Percentiles rank a stretch among this genome's conserved stretches.
Conservation (phyloP, 371 early-diverging fungal species). For the Mortierella sp. region DNA sequence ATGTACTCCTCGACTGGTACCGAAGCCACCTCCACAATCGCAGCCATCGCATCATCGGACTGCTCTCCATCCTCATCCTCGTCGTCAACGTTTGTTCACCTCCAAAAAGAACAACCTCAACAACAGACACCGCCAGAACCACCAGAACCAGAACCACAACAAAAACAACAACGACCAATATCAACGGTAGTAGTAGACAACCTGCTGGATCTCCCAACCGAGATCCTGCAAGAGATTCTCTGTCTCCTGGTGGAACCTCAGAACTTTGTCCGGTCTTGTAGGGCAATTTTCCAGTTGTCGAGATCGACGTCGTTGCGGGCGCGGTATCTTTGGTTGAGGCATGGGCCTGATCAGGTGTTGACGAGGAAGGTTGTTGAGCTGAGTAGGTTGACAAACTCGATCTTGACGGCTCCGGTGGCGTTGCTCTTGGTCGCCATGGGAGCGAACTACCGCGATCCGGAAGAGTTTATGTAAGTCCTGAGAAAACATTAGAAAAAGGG, state of each 20-base stretch:
- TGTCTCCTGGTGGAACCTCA: constrained; percentile 25
- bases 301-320: constrained; percentile 34
- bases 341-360: constrained; percentile 45
- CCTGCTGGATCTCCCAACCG: constrained; percentile 39
- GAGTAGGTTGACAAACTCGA: constrained; percentile 32
- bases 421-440: constrained; percentile 42
- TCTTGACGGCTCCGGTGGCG: constrained; percentile 35
- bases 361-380: constrained; percentile 36
- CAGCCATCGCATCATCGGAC: constrained; percentile 7
- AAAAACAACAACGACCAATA: background rate
- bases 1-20: background rate
- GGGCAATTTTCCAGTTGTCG: constrained; percentile 26
- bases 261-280: constrained; percentile 36
- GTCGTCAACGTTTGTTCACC: background rate
- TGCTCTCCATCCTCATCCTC: background rate
- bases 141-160: background rate
- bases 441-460: constrained; percentile 39
- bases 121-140: background rate
- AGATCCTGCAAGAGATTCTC: constrained; percentile 48
- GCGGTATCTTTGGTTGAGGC: constrained; percentile 31
- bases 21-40: constrained; percentile 12
- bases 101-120: background rate
- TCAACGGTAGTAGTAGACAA: background rate
- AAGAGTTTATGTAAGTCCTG: constrained; percentile 55
- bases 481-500: background rate